Base-by-base conservation (phyloP, 257 asterid species). In the Anisodus tanguticus region DNA sequence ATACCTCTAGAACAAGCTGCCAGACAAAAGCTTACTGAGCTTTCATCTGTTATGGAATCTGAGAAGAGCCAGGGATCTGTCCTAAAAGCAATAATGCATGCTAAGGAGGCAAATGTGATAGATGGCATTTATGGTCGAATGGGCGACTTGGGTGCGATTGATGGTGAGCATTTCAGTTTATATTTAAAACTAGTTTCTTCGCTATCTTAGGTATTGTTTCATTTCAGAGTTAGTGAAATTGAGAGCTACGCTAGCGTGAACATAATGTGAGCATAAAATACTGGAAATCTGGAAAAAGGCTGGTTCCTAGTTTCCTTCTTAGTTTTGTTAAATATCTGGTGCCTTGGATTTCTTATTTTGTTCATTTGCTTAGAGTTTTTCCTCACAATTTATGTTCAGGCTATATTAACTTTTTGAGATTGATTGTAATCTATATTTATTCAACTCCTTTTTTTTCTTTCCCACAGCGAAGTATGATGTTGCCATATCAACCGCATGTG, bases 101-200 rank as follows among this genome's bases (percentile, higher is more conserved):
- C 99, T 63, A 96, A 89, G 88, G 92, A 90, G 43, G 66, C 95
- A 77, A 96, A 94, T 55, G 57, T 39, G 37, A 92, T 94, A 80
- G 92, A 91, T 15, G 97, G 98, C 82, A 96, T 94, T 83, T 92
- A 90, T 90, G 99, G 98, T 80, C 90, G 97, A 74, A 89, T 96
- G 95, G 98, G 98, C 54, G 98, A 96, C 84, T 90, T 96, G 85
- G 99, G 98, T 84, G 98, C 98, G 69, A 94, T 96, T 87, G 95
- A 96, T 86, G 95, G 99, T 93, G 84, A 88, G 87, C 77, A 67
- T 83, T 76, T 83, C 59, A 54, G 31, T n/a, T 81, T 70, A 37
- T 70, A 5, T 19, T 51, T 43, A 31, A 15, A 35, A 54, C 51
- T 51, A 3, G 60, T 41, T 70, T 66, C 80, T 71, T 4, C 6